These are phyloP conservation scores for Vanilla planifolia DNA, from an alignment of 106 monocot genomes.

Conservation along the genomic window DNA sequence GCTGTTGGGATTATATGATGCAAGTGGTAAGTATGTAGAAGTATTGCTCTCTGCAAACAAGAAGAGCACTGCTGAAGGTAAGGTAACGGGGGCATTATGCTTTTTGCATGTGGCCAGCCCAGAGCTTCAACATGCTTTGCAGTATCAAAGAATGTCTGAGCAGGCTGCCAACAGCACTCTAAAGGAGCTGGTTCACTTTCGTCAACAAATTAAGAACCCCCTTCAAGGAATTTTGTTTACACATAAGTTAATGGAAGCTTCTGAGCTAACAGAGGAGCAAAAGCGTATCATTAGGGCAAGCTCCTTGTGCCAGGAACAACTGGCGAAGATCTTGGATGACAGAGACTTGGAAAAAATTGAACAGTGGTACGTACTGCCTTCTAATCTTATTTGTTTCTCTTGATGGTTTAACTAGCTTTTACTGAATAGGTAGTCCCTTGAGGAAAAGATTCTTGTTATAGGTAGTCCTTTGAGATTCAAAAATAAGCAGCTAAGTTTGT, in stretches of 20 bases:
- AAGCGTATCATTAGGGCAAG: conserved; percentile 48
- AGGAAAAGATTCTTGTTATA: too few relatives aligned
- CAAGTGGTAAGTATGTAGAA: conserved; percentile 59
- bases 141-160: conserved; percentile 58
- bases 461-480: too few relatives aligned
- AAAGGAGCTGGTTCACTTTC: conserved; percentile 56
- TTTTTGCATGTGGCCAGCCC: conserved; percentile 78
- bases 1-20: conserved; percentile 57
- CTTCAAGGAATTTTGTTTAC: conserved; percentile 65
- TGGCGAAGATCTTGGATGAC: conserved; percentile 70
- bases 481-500: too few relatives aligned
- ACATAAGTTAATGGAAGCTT: conserved; percentile 46
- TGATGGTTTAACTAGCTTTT: too few relatives aligned
- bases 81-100: conserved; percentile 65
- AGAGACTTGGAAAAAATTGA: conserved; percentile 72
- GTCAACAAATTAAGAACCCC: conserved; percentile 68
- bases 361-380: conserved; percentile 48
- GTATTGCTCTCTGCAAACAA: conserved; percentile 63
- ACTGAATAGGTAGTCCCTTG: too few relatives aligned
- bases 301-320: conserved; percentile 55
- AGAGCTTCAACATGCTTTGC: conserved; percentile 70
- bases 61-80: conserved; percentile 55
- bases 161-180: conserved; percentile 48
- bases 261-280: conserved; percentile 57
- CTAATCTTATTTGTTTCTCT: too few relatives aligned